Evolutionary conservation across 768 basidiomycete species (phyloP).

Genomic region (Gautieria morchelliformis): DNA sequence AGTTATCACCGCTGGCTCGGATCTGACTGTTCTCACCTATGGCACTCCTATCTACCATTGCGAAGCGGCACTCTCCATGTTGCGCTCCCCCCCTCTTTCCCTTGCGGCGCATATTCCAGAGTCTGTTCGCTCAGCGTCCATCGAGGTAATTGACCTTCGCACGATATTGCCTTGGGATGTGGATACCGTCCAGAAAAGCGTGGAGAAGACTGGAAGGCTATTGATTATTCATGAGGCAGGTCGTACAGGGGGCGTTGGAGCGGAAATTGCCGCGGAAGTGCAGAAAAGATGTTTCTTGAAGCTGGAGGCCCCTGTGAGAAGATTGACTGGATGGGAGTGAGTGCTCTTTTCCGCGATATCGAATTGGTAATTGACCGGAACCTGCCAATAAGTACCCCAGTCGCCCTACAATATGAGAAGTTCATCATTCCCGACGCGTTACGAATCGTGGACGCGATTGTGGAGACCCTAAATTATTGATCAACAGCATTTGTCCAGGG

Average conservation of each 20-base stretch:
- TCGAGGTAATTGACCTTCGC: constrained; percentile 86
- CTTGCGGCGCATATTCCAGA: constrained; percentile 58
- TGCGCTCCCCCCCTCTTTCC: constrained; percentile 53
- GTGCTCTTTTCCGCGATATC: constrained; percentile 25
- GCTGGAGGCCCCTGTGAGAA: constrained; percentile 76
- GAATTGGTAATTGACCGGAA: constrained; percentile 1
- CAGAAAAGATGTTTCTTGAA: constrained; percentile 84
- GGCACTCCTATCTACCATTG: constrained; percentile 92
- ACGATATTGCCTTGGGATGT: constrained; percentile 88
- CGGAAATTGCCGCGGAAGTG: constrained; percentile 85
- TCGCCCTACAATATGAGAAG: constrained; percentile 80
- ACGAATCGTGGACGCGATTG: constrained; percentile 70
- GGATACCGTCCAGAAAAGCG: constrained; percentile 70
- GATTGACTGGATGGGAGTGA: constrained; percentile 92
- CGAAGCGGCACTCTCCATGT: constrained; percentile 70
- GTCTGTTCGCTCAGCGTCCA: constrained; percentile 53
- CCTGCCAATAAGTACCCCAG: constrained; percentile 53
- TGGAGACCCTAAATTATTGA: constrained; percentile 74
- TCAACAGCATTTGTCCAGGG: not conserved
- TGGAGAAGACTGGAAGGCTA: constrained; percentile 73
- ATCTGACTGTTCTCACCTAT: constrained; percentile 87
- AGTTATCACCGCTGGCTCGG: constrained; percentile 58
- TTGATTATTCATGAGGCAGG: constrained; percentile 92
- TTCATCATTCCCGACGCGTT: constrained; percentile 87
- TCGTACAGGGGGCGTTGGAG: constrained; percentile 78